Evolutionary conservation across 495 filamentous ascomycete genomes (phyloP), one percentile per base, ranked within the genome.

Genomic region (Halenospora varia): DNA sequence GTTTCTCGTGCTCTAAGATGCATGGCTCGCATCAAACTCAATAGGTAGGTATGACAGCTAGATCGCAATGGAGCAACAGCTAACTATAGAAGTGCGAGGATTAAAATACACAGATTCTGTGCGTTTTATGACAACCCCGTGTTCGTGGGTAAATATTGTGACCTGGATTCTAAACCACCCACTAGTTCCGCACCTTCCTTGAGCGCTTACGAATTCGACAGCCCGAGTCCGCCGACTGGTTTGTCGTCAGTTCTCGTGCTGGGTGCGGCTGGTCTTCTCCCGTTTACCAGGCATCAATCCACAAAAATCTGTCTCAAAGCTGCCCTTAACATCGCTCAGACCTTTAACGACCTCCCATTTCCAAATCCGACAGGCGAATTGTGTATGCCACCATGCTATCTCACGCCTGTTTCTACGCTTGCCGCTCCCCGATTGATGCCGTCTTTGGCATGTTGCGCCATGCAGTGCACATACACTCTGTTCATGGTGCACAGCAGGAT

Each of bases 381-480:
- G 9, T 50, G 20, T 50, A 26, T 24, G 19, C 47, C 47, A 50
- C 47, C 47, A 50, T 23, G 47, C 20, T 50, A 50, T 26, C 47
- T 50, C 47, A 50, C 22, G 47, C 18, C 51, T 45, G 10, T 15
- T 42, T 42, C 51, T 44, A 47, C 11, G 20, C 17, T 19, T 15
- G 17, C 29, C 35, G 15, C 71, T 1, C 78, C 80, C 2, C 74
- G 81, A 26, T 82, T 80, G n/a, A 83, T 84, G 80, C 81, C 81
- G 0, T 75, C 77, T 0, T 84, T 83, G 51, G 79, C 81, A 24
- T 82, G 79, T 60, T 84, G 81, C 59, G 72, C 81, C 10, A 83
- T 84, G 80, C 81, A 84, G 61, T 75, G 79, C 46, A 82, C 78
- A 57, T 84, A 84, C 56, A 77, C 80, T 13, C 71, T 84, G 66